Percentiles rank a stretch among this genome's conserved stretches.
These are phyloP conservation scores for Paspalum vaginatum DNA, from an alignment of 176 grass and related monocot species.

Conservation along the genomic window DNA sequence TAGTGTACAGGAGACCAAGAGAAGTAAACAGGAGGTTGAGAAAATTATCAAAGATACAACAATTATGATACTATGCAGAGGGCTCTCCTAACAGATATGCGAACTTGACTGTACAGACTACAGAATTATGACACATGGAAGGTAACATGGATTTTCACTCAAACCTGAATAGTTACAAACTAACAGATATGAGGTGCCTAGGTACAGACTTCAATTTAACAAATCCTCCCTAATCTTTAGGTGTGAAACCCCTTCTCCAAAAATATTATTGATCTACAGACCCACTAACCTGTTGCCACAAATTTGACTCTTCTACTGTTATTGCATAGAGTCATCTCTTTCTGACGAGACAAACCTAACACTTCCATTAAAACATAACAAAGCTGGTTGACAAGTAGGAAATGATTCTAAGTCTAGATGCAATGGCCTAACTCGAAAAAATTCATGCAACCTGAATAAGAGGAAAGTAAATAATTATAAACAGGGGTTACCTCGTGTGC, in stretches of 20 bases:
- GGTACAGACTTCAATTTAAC: not conserved
- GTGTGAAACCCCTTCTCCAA: not conserved
- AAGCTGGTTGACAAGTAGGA: conserved; percentile 6
- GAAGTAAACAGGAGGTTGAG: no score
- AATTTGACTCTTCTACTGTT: not conserved
- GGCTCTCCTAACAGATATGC: not conserved
- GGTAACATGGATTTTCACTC: not conserved
- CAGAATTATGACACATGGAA: not conserved
- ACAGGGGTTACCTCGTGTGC: conserved; percentile 10
- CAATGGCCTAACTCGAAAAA: not conserved
- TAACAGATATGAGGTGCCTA: not conserved
- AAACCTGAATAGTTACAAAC: not conserved
- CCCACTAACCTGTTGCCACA: not conserved
- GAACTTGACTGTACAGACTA: not conserved
- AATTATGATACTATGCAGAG: no score
- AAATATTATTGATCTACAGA: conserved; percentile 8
- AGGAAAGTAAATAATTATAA: not conserved
- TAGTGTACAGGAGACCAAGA: no score
- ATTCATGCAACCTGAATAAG: not conserved
- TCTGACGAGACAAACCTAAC: not conserved
- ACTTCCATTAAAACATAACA: not conserved
- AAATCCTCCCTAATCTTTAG: not conserved
- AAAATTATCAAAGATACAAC: no score
- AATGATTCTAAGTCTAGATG: not conserved
- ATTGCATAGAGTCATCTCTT: not conserved